Percentiles rank a stretch among this genome's conserved stretches.
phyloP scores from a whole-genome alignment of 1,284 basidiomycete species.

The Marasmius oreades region DNA sequence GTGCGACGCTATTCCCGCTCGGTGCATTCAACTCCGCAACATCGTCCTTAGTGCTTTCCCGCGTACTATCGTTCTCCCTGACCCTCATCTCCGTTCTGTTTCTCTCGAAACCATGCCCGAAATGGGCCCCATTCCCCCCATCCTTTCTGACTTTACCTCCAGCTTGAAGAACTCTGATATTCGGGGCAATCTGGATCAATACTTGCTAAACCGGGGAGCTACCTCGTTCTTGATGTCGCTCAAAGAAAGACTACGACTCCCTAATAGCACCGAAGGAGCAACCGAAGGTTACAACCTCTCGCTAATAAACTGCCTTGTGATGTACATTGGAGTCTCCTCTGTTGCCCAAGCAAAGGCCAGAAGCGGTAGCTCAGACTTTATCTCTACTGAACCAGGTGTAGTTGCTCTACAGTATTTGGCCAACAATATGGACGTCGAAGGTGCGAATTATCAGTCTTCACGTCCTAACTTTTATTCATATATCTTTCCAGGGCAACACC shows the following conservation, averaged over 20 bases:
- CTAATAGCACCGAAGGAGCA: slow-evolving; percentile 45
- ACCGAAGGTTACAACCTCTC: slow-evolving; percentile 82
- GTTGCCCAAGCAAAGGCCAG: slow-evolving; percentile 82
- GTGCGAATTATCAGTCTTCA: slow-evolving; percentile 37
- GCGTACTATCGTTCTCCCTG: slow-evolving; percentile 79
- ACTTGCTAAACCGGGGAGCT: slow-evolving; percentile 68
- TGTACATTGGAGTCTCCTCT: slow-evolving; percentile 91
- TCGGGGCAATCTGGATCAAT: slow-evolving; percentile 77
- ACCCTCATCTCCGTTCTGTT: slow-evolving; percentile 77
- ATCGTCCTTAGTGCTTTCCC: slow-evolving; percentile 97
- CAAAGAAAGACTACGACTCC: slow-evolving; percentile 71
- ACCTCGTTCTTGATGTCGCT: slow-evolving; percentile 75
- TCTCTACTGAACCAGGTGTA: slow-evolving; percentile 78
- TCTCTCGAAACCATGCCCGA: slow-evolving; percentile 77
- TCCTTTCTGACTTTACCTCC: slow-evolving; percentile 87
- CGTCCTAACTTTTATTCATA: neutral
- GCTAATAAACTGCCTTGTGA: slow-evolving; percentile 89
- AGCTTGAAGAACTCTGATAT: slow-evolving; percentile 80
- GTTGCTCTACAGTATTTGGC: slow-evolving; percentile 81
- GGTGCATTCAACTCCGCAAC: slow-evolving; percentile 96
- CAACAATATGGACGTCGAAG: slow-evolving; percentile 86
- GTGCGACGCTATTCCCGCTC: slow-evolving; percentile 88
- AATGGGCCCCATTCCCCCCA: slow-evolving; percentile 86
- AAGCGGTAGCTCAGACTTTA: slow-evolving; percentile 77
- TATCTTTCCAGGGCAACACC: slow-evolving; percentile 74